Conservation (phyloP, 2,329 filamentous ascomycete genomes). For the Chaetomiaceae sp. region DNA sequence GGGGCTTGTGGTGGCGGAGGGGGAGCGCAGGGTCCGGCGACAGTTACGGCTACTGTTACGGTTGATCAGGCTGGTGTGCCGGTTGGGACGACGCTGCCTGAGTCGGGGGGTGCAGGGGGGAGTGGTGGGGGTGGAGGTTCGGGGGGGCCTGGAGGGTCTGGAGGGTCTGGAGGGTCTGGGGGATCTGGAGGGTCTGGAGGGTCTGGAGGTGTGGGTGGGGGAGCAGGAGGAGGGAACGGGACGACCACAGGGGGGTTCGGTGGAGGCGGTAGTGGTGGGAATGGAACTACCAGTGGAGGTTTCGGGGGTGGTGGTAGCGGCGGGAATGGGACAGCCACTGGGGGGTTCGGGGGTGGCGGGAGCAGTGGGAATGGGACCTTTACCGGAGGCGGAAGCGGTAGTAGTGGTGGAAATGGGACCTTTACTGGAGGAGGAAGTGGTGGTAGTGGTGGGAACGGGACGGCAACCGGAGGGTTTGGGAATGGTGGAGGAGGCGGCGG, state of each 20-base stretch:
- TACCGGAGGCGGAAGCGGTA: neutral
- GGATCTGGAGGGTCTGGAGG: too few species aligned
- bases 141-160: too few species aligned
- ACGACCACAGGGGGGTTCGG: too few species aligned
- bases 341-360: neutral
- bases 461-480: neutral
- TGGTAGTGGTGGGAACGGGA: neutral
- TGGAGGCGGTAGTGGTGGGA: neutral
- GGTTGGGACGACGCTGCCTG: neutral
- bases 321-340: neutral
- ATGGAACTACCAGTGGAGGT: neutral
- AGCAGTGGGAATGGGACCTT: neutral
- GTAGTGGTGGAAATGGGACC: neutral
- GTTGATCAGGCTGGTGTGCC: constrained; percentile 8
- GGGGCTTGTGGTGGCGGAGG: neutral
- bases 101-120: neutral
- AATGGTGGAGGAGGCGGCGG: neutral
- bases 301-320: neutral
- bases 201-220: too few species aligned
- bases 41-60: constrained; percentile 17
- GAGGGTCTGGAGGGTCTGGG: too few species aligned
- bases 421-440: neutral
- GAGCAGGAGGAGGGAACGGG: too few species aligned
- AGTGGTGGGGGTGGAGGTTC: neutral
- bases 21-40: neutral